These are phyloP conservation scores for Ophiocordyceps unilateralis DNA, from an alignment of 2,329 filamentous ascomycete genomes.

Conservation along the genomic window DNA sequence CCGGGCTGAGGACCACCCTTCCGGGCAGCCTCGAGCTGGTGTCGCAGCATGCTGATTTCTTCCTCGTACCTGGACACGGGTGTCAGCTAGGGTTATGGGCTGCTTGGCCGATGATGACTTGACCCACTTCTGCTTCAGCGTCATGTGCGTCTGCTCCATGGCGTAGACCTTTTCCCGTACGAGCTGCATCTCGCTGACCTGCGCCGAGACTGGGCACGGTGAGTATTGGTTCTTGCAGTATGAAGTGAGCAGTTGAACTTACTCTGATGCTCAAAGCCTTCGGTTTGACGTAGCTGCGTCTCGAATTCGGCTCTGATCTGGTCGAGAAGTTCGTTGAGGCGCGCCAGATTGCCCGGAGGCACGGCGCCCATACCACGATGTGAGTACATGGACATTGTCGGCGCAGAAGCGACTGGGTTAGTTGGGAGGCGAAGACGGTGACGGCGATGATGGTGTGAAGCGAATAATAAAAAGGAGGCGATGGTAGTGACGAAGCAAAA, in stretches of 20 bases:
- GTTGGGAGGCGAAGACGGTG: not conserved
- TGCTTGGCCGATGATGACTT: not conserved
- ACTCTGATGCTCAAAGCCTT: conserved; percentile 89
- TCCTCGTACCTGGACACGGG: conserved; percentile 62
- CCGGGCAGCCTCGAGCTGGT: conserved; percentile 67
- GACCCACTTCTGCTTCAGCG: conserved; percentile 77
- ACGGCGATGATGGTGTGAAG: not conserved
- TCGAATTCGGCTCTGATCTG: conserved; percentile 86
- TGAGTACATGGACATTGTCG: conserved; percentile 64
- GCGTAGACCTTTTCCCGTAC: conserved; percentile 86
- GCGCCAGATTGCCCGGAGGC: conserved; percentile 39
- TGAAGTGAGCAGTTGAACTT: conserved; percentile 32
- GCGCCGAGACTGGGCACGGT: conserved; percentile 52
- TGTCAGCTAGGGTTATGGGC: no score
- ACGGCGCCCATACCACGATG: conserved; percentile 69
- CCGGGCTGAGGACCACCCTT: conserved; percentile 38
- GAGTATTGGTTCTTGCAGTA: not conserved
- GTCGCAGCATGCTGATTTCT: conserved; percentile 68
- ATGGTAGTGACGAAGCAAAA: not conserved
- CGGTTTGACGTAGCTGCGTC: conserved; percentile 59
- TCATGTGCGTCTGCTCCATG: conserved; percentile 77
- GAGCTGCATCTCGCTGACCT: conserved; percentile 89
- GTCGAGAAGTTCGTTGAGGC: conserved; percentile 82
- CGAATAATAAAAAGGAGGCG: not conserved
- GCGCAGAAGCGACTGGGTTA: no score